phyloP scores from a whole-genome alignment of 1,284 basidiomycete genomes.

The Neotropicomus parvogracilis region DNA sequence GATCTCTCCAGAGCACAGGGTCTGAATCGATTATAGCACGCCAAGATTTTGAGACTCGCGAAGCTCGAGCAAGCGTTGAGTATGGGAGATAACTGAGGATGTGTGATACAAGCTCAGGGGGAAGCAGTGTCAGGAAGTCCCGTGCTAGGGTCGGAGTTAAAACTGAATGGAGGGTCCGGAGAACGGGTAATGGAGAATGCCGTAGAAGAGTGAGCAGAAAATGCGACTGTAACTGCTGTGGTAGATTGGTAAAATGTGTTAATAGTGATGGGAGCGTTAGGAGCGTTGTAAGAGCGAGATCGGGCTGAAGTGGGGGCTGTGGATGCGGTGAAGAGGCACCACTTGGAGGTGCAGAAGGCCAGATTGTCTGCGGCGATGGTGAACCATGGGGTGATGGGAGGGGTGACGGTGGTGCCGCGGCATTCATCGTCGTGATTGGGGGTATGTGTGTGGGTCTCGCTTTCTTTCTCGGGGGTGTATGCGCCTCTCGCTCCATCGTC shows the following conservation, averaged over 20 bases:
- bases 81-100: constrained; percentile 77
- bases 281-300: constrained; percentile 71
- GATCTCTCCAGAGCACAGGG: constrained; percentile 77
- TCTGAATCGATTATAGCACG: constrained; percentile 80
- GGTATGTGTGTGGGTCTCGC: constrained; percentile 57
- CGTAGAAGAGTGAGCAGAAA: constrained; percentile 80
- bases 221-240: constrained; percentile 76
- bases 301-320: constrained; percentile 71
- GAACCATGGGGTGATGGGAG: constrained; percentile 79
- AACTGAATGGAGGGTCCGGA: constrained; percentile 79
- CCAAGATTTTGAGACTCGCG: constrained; percentile 80
- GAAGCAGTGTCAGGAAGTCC: constrained; percentile 82
- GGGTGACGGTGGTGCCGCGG: constrained; percentile 75
- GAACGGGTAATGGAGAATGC: constrained; percentile 78
- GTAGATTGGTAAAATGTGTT: constrained; percentile 68
- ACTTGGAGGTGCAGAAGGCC: constrained; percentile 74
- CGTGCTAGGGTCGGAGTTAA: constrained; percentile 81
- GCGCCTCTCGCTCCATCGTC: constrained; percentile 44
- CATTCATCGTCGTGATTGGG: constrained; percentile 56
- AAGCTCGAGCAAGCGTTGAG: constrained; percentile 72
- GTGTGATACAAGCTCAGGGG: constrained; percentile 79
- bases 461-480: constrained; percentile 71
- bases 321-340: constrained; percentile 66
- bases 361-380: constrained; percentile 66
- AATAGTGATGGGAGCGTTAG: constrained; percentile 76